Evolutionary conservation across 805 yeast species (phyloP).

Genomic region (Nakazawaea pomicola): DNA sequence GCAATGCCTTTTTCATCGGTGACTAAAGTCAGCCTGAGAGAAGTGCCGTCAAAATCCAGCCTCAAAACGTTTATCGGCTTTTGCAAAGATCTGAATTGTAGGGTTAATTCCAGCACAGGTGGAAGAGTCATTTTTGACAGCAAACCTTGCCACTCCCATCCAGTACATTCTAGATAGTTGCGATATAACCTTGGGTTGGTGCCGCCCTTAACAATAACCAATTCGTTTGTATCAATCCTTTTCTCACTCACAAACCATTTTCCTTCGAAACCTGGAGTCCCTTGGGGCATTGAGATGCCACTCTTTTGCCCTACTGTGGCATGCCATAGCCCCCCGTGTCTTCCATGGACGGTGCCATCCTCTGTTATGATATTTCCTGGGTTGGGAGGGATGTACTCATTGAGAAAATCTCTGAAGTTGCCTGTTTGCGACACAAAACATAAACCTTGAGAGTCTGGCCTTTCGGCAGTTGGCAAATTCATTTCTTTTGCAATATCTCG

Average conservation of each 20-base stretch:
- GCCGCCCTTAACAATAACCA: slow-evolving; percentile 73
- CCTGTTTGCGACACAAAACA: slow-evolving; percentile 76
- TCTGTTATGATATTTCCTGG: slow-evolving; percentile 81
- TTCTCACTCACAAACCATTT: slow-evolving; percentile 86
- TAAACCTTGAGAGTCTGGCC: slow-evolving; percentile 91
- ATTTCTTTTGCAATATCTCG: slow-evolving; percentile 57
- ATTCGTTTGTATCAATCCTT: slow-evolving; percentile 54
- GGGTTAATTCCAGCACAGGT: slow-evolving; percentile 26
- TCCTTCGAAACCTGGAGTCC: slow-evolving; percentile 68
- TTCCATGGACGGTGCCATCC: slow-evolving; percentile 73
- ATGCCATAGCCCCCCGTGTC: slow-evolving; percentile 85
- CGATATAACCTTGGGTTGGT: slow-evolving; percentile 53
- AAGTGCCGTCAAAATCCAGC: slow-evolving; percentile 15
- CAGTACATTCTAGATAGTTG: slow-evolving; percentile 33
- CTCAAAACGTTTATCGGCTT: slow-evolving; percentile 37
- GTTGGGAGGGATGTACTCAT: slow-evolving; percentile 63
- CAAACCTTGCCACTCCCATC: slow-evolving; percentile 46
- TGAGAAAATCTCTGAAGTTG: slow-evolving; percentile 62
- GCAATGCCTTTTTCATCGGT: slow-evolving; percentile 68
- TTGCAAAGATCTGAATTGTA: slow-evolving; percentile 77
- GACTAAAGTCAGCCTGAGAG: slow-evolving; percentile 33
- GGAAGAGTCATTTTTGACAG: slow-evolving; percentile 11
- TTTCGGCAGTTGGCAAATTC: slow-evolving; percentile 57
- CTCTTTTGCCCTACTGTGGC: slow-evolving; percentile 92
- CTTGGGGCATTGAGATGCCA: slow-evolving; percentile 84